These are phyloP conservation scores for Oenanthe javanica DNA, from an alignment of 140 eudicot genomes.

Conservation along the genomic window DNA sequence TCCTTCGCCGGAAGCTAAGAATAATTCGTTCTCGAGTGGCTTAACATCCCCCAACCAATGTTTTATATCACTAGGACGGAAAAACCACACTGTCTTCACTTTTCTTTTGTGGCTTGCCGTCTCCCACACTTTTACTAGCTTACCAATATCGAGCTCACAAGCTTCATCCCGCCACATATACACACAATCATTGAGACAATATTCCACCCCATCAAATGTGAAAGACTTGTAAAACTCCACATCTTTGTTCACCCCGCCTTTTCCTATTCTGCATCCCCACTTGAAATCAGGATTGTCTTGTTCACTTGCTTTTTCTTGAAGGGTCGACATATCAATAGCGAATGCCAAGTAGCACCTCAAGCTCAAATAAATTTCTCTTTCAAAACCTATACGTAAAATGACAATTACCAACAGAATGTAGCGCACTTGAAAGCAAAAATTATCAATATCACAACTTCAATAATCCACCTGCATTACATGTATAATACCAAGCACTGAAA, in stretches of 20 bases:
- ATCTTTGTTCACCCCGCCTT: slow-evolving; percentile 13
- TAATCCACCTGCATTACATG: background rate
- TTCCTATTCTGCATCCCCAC: slow-evolving; percentile 44
- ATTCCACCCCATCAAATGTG: slow-evolving; percentile 40
- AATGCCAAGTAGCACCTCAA: background rate
- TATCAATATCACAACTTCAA: background rate
- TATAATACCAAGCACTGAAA: background rate
- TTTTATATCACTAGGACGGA: slow-evolving; percentile 40
- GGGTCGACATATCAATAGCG: slow-evolving; percentile 17
- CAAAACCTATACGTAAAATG: background rate
- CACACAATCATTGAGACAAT: slow-evolving; percentile 54
- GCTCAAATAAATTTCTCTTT: background rate
- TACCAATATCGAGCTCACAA: slow-evolving; percentile 42
- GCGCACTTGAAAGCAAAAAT: background rate
- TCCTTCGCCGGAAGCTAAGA: slow-evolving; percentile 67
- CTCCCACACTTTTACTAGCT: slow-evolving; percentile 51
- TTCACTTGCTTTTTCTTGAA: slow-evolving; percentile 8
- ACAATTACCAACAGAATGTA: background rate
- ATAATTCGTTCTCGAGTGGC: slow-evolving; percentile 37
- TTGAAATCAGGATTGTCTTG: slow-evolving; percentile 25
- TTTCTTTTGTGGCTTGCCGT: slow-evolving; percentile 26
- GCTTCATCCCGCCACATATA: slow-evolving; percentile 29
- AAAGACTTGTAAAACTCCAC: slow-evolving; percentile 38
- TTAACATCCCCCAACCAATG: slow-evolving; percentile 25
- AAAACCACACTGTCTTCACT: slow-evolving; percentile 61